Base-by-base conservation (phyloP, 2,329 filamentous ascomycete species). In the Aspergillus versicolor region DNA sequence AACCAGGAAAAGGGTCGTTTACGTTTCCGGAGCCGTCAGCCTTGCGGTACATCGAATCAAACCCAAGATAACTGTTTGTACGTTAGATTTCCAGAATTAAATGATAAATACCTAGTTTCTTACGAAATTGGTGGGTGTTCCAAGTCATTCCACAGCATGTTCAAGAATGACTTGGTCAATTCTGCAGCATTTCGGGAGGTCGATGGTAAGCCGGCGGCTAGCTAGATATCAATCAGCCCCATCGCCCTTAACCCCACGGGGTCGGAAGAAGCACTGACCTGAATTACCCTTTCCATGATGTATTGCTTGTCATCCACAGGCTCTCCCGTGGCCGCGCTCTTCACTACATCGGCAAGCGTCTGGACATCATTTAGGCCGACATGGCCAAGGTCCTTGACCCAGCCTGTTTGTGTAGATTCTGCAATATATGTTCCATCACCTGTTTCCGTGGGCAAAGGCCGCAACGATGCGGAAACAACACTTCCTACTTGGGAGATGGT, bases 301-400 rank as follows among this genome's bases (percentile, higher is more conserved):
- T 85, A 85, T 1, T 80, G 79, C 67, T 83, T 86, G 65, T 89
- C 87, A 64, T 89, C 77, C 15, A 84, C 71, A 7, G 79, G 79
- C 42, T 82, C 75, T 3, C 82, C 82, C n/a, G 79, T 77, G 55
- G 72, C 64, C 19, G 77, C 67, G 49, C 68, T 73, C 21, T 78
- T 77, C 12, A 77, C 70, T 24, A 76, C 58, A 34, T 77, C 74
- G 32, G 70, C 61, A 21, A 79, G 52, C 11, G 75, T 75, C 46
- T 71, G 70, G 51, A 80, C 69, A 61, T 81, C 75, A 27, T 77
- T 70, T 19, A 81, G 73, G 52, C 73, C 80, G 61, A 84, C 61
- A 53, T 77, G 74, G 48, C 67, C 69, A n/a, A 85, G 62, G 60
- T 83, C 82, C 37, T 72, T 70, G 24, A 74, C 67, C 47, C 80